Evolutionary conservation across 2,329 filamentous ascomycete species (phyloP).

Genomic region (Aspergillus puulaauensis): DNA sequence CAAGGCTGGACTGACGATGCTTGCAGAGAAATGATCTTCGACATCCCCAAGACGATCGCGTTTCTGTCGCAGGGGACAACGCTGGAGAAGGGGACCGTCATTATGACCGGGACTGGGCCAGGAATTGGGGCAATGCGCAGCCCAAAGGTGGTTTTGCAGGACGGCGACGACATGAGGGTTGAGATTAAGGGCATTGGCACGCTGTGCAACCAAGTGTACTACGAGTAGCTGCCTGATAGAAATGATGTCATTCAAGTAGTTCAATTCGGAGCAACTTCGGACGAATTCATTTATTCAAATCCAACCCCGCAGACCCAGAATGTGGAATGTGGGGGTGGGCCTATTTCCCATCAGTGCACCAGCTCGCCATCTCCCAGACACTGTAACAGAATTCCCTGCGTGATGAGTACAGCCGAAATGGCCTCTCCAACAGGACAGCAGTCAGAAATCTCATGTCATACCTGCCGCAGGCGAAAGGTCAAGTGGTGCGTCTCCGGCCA

Average conservation of each 20-base stretch:
- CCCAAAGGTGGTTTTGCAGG: constrained; percentile 39
- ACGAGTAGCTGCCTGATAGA: constrained; percentile 20
- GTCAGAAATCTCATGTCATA: too few species aligned
- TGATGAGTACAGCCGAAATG: too few species aligned
- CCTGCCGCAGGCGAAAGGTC: background rate
- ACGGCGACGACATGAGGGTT: constrained; percentile 42
- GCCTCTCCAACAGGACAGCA: too few species aligned
- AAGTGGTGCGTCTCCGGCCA: background rate
- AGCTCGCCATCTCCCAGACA: too few species aligned
- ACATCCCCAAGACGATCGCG: constrained; percentile 36
- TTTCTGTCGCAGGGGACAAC: constrained; percentile 42
- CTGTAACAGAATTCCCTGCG: too few species aligned
- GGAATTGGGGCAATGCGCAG: constrained; percentile 46
- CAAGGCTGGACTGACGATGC: fast-evolving
- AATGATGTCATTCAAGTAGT: too few species aligned
- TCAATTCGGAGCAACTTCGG: background rate
- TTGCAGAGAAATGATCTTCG: constrained; percentile 38
- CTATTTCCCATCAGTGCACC: too few species aligned
- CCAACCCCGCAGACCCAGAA: too few species aligned
- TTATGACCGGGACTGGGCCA: constrained; percentile 43
- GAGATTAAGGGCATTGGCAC: constrained; percentile 40
- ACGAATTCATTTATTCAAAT: background rate
- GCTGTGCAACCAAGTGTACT: constrained; percentile 39
- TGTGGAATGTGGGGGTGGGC: too few species aligned
- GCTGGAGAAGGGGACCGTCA: constrained; percentile 38